Evolutionary conservation across 2,329 filamentous ascomycete genomes (phyloP), one percentile per base, ranked within the genome.

Genomic region (Paecilomyces sp.): DNA sequence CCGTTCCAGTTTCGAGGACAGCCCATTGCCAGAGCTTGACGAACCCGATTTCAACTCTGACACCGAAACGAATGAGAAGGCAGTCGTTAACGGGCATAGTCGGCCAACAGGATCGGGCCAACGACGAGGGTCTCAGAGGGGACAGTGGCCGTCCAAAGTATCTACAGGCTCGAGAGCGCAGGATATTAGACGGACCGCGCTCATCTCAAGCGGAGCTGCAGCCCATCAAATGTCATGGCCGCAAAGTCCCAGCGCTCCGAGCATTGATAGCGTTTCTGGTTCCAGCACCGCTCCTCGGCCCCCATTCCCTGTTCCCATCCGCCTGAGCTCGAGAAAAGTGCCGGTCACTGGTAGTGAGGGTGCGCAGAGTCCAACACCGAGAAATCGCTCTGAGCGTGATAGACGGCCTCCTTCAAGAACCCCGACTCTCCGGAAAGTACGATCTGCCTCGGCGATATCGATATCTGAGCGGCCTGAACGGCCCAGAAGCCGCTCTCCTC

Each of bases 241-340:
- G 58, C 77, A 79, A 53, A 81, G 75, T 57, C 77, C 78, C 2
- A 79, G 77, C 55, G 74, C 75, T 28, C 77, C 78, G 11, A 77
- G 74, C 58, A 70, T 78, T 22, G 74, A 78, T 33, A 75, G 73
- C 58, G 71, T 72, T 52, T 76, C 66, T 57, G 68, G 67, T 28
- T 72, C 72, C n/a, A 72, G 69, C 34, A 68, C 71, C 56, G 66
- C 70, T 9, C 61, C 66, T 22, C 66, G 61, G 57, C 92, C 94
- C 30, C 94, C 94, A 0, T 97, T 96, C 78, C 92, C 94, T 0
- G 96, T 99, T 6, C 94, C 94, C 0, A 88, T 88, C 2, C 83
- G 94, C 59, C 90, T 91, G 31, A 97, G 93, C 74, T 99, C 92
- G 5, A 86, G 92, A 61, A 87, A 88, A 67, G 83, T 88, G 24